Conservation (phyloP, 768 basidiomycete species). For the Sporobolomyces phaffii region DNA sequence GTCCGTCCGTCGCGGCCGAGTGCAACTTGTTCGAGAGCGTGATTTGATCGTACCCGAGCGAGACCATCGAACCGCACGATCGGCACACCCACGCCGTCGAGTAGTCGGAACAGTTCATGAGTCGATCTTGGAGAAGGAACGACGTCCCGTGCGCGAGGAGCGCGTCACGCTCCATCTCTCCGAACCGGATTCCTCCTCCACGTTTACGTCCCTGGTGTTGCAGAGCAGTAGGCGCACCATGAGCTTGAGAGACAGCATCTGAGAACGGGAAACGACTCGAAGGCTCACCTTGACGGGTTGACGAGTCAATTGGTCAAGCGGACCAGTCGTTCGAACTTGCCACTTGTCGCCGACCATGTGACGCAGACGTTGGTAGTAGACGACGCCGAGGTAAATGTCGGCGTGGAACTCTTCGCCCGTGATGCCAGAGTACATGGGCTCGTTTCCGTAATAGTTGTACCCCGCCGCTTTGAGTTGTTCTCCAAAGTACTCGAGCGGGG, state of each 20-base stretch:
- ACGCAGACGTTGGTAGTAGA: conserved; percentile 95
- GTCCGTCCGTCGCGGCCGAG: conserved; percentile 23
- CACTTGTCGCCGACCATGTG: conserved; percentile 99
- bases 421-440: conserved; percentile 99
- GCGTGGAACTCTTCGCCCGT: conserved; percentile 98
- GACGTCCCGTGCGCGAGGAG: conserved; percentile 97
- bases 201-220: conserved; percentile 92
- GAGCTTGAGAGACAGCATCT: too few species aligned
- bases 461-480: conserved; percentile 86
- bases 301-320: conserved; percentile 87
- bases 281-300: conserved; percentile 86
- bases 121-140: conserved; percentile 91
- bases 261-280: background rate
- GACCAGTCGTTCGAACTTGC: conserved; percentile 97
- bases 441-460: conserved; percentile 98
- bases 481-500: conserved; percentile 96
- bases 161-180: conserved; percentile 99
- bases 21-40: conserved; percentile 53
- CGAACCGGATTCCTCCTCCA: conserved; percentile 96
- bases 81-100: conserved; percentile 99
- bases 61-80: conserved; percentile 89
- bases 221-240: too few species aligned
- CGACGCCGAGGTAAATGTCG: conserved; percentile 96
- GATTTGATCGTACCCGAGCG: conserved; percentile 88
- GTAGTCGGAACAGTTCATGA: conserved; percentile 99